Percentiles rank a stretch among this genome's conserved stretches.
Evolutionary conservation across 2,329 filamentous ascomycete genomes (phyloP).

Genomic region (Colletotrichum chrysophilum): DNA sequence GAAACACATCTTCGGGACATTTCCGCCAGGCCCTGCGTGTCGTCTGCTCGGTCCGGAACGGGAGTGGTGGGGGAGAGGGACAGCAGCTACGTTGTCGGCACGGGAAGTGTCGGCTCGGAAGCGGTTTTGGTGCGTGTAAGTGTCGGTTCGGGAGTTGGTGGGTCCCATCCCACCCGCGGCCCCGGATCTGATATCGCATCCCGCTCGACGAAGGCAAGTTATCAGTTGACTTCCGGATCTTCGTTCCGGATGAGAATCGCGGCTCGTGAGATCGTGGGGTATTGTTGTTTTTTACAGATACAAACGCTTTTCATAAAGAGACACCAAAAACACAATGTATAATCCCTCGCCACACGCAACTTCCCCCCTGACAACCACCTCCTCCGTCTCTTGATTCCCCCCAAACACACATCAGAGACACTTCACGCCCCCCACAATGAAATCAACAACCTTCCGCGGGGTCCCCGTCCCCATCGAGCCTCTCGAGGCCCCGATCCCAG

Average conservation of each 20-base stretch:
- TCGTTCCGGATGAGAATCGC: neutral
- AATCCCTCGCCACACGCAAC: neutral
- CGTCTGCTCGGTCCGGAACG: neutral
- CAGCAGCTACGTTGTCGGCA: neutral
- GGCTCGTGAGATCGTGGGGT: neutral
- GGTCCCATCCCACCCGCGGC: neutral
- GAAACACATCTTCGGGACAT: neutral
- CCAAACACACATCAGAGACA: neutral
- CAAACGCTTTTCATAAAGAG: neutral
- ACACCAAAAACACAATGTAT: neutral
- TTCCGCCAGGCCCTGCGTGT: neutral
- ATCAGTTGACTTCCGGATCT: neutral
- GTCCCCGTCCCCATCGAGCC: neutral
- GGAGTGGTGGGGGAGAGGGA: neutral
- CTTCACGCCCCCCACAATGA: neutral
- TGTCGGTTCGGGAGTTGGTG: neutral
- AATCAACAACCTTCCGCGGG: neutral
- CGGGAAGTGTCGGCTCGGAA: neutral
- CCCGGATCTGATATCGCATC: neutral
- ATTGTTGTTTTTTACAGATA: rapidly evolving
- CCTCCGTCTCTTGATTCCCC: neutral
- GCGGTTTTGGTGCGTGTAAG: neutral
- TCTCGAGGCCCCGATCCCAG: neutral
- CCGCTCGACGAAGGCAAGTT: neutral
- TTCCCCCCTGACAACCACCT: neutral